Evolutionary conservation across 495 filamentous ascomycete genomes (phyloP).

Genomic region (Hypoxylon perforatum): DNA sequence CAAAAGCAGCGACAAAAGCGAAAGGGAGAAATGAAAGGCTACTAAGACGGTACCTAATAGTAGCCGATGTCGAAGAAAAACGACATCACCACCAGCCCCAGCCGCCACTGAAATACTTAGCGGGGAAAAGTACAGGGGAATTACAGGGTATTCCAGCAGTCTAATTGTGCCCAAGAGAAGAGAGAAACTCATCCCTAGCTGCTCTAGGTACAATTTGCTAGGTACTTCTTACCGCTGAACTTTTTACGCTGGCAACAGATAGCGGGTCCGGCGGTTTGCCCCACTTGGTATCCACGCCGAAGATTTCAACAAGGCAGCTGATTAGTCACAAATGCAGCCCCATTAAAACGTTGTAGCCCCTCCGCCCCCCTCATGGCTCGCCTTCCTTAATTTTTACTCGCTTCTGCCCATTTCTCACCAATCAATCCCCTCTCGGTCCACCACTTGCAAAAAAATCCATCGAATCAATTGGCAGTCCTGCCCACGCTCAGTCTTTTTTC

Average conservation of each 20-base stretch:
- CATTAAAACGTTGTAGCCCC: constrained; percentile 46
- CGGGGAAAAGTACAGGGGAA: too few relatives aligned
- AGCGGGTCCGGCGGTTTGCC: constrained; percentile 11
- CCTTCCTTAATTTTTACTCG: constrained; percentile 47
- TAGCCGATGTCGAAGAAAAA: neutral
- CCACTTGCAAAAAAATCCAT: constrained; percentile 46
- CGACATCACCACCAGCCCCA: constrained; percentile 34
- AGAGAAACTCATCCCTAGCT: too few relatives aligned
- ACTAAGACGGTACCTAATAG: constrained; percentile 1
- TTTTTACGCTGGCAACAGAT: constrained; percentile 35
- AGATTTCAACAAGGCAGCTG: constrained; percentile 48
- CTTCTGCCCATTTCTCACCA: constrained; percentile 47
- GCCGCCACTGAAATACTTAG: constrained; percentile 35
- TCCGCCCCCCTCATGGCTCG: constrained; percentile 33
- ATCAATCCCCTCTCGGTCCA: constrained; percentile 51
- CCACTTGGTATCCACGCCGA: constrained; percentile 32
- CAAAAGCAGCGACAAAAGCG: constrained; percentile 20
- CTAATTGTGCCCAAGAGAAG: too few relatives aligned
- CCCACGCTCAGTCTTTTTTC: constrained; percentile 46
- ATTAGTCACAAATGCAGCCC: constrained; percentile 49
- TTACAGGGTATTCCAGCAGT: too few relatives aligned
- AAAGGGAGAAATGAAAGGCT: neutral
- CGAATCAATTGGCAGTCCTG: constrained; percentile 47
- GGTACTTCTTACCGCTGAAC: too few relatives aligned
- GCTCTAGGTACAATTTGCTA: too few relatives aligned